These are phyloP conservation scores for Chlamydomonas reinhardtii DNA, from an alignment of 163 green algal species.

Conservation along the genomic window DNA sequence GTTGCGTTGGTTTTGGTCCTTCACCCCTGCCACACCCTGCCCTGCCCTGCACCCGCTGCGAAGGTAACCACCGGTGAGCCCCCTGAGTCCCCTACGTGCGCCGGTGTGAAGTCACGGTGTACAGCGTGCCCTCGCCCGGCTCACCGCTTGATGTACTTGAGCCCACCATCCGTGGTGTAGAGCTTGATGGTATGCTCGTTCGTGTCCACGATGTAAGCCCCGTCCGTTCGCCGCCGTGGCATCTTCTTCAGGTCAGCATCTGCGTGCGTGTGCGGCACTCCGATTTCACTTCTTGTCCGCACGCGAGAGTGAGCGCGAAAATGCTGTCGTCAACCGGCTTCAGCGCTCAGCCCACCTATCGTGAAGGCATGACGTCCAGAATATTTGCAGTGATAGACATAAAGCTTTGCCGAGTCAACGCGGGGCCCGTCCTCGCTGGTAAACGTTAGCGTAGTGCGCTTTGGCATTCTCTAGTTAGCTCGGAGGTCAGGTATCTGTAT, in stretches of 20 bases:
- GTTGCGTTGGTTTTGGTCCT: too few relatives aligned
- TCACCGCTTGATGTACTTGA: slow-evolving; percentile 79
- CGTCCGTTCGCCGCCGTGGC: slow-evolving; percentile 75
- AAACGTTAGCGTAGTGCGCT: slow-evolving; percentile 79
- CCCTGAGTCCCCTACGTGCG: too few relatives aligned
- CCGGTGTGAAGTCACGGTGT: too few relatives aligned
- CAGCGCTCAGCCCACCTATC: slow-evolving; percentile 64
- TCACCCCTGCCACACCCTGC: too few relatives aligned
- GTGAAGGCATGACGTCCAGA: slow-evolving; percentile 89
- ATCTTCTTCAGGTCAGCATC: slow-evolving; percentile 74
- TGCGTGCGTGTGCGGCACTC: background rate
- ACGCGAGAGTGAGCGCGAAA: too few relatives aligned
- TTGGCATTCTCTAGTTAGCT: slow-evolving; percentile 68
- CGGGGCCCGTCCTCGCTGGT: slow-evolving; percentile 60
- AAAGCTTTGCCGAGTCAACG: slow-evolving; percentile 58
- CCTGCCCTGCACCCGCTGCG: too few relatives aligned
- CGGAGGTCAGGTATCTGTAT: too few relatives aligned
- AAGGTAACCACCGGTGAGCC: too few relatives aligned
- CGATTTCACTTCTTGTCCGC: background rate
- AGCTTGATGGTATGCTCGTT: slow-evolving; percentile 77
- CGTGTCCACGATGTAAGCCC: slow-evolving; percentile 84
- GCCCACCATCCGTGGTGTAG: slow-evolving; percentile 79
- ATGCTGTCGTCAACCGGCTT: too few relatives aligned
- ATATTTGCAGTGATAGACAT: slow-evolving; percentile 93
- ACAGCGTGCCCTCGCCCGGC: background rate